Conservation (phyloP, 2,329 filamentous ascomycete genomes). For the Arthrobotrys megalospora region DNA sequence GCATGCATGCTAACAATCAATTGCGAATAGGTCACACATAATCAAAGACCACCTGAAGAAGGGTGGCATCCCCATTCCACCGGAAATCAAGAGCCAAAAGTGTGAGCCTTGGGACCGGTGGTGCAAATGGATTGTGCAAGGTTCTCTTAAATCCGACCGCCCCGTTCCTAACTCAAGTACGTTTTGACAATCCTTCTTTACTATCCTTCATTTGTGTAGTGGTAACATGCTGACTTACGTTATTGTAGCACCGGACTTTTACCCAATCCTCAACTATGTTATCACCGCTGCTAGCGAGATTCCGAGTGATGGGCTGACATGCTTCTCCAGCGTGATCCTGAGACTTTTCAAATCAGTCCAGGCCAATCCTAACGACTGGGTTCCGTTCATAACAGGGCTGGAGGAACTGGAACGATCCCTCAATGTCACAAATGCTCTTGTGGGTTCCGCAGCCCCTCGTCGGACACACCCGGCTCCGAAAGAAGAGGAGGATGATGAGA, state of each 20-base stretch:
- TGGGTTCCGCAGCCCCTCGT: slow-evolving; percentile 6
- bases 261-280: slow-evolving; percentile 53
- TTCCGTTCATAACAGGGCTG: slow-evolving; percentile 44
- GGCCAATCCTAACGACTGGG: slow-evolving; percentile 41
- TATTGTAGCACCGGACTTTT: slow-evolving; percentile 50
- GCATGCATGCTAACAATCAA: slow-evolving; percentile 18
- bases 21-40: slow-evolving; percentile 40
- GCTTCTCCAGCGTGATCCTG: slow-evolving; percentile 53
- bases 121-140: slow-evolving; percentile 57
- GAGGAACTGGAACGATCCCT: slow-evolving; percentile 50
- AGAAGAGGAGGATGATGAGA: slow-evolving; percentile 30
- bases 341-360: slow-evolving; percentile 55
- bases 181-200: not conserved
- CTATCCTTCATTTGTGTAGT: not conserved
- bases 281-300: slow-evolving; percentile 53
- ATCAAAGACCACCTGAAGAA: slow-evolving; percentile 58
- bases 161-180: slow-evolving; percentile 54
- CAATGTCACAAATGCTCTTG: slow-evolving; percentile 10
- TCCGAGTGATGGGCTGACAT: slow-evolving; percentile 55
- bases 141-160: slow-evolving; percentile 44
- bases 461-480: slow-evolving; percentile 18
- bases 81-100: slow-evolving; percentile 58
- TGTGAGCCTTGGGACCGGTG: slow-evolving; percentile 57
- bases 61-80: slow-evolving; percentile 44
- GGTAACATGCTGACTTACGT: slow-evolving; percentile 3